Evolutionary conservation across 2,329 filamentous ascomycete genomes (phyloP).

Genomic region (Didymella sp.): DNA sequence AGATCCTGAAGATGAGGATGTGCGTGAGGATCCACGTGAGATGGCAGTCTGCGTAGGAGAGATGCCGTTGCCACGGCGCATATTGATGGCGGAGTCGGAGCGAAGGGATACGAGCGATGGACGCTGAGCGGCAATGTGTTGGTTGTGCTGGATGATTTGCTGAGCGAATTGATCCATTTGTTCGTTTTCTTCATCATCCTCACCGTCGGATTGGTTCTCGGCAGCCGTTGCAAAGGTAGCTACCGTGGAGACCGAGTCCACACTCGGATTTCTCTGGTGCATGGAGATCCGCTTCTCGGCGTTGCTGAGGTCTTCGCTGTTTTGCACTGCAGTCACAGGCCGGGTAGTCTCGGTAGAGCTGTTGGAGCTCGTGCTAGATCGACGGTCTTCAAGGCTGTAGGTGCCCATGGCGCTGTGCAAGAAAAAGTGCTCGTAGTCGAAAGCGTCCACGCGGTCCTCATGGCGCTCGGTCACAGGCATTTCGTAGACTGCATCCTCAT

Average conservation of each 20-base stretch:
- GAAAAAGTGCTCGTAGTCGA: slow-evolving; percentile 97
- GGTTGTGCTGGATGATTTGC: slow-evolving; percentile 37
- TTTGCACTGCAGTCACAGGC: slow-evolving; percentile 41
- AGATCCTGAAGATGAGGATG: slow-evolving; percentile 40
- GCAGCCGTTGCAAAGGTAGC: slow-evolving; percentile 70
- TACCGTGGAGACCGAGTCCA: slow-evolving; percentile 66
- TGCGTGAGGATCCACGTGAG: slow-evolving; percentile 37
- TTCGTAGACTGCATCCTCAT: slow-evolving; percentile 55
- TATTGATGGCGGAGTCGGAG: slow-evolving; percentile 45
- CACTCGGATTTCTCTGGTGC: slow-evolving; percentile 62
- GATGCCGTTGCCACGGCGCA: slow-evolving; percentile 32
- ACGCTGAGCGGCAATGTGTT: slow-evolving; percentile 25
- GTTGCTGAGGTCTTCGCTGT: slow-evolving; percentile 27
- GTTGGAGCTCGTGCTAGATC: slow-evolving; percentile 61
- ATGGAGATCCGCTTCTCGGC: slow-evolving; percentile 39
- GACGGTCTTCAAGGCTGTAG: slow-evolving; percentile 65
- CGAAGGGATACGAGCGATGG: slow-evolving; percentile 32
- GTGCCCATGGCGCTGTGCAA: slow-evolving; percentile 89
- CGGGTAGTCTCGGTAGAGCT: slow-evolving; percentile 61
- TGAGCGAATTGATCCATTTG: slow-evolving; percentile 50
- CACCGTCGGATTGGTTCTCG: slow-evolving; percentile 56
- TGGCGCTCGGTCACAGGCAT: slow-evolving; percentile 65
- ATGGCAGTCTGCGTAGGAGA: slow-evolving; percentile 42
- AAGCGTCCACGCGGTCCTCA: slow-evolving; percentile 92
- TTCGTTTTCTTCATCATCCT: slow-evolving; percentile 52